A percentile compares a stretch with the other conserved stretches of the same genome.
phyloP scores from a whole-genome alignment of 805 yeast species.

The Metschnikowia sp. region DNA sequence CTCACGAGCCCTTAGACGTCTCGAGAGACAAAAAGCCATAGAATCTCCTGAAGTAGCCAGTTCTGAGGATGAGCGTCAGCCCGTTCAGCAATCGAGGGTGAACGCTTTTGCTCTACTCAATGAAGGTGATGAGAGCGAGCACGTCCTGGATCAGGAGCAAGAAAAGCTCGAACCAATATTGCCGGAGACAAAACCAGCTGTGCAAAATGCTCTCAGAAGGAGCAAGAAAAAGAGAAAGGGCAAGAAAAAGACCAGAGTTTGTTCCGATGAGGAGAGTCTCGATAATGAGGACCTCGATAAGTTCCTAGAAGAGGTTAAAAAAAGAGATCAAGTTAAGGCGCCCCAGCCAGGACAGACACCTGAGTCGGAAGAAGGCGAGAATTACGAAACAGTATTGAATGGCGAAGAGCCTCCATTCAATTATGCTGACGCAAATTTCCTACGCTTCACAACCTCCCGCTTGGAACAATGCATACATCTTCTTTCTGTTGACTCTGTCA shows the following conservation, averaged over 20 bases:
- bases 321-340: slow-evolving; percentile 22
- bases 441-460: slow-evolving; percentile 45
- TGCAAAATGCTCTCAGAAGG: slow-evolving; percentile 3
- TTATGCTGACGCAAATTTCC: slow-evolving; percentile 43
- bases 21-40: slow-evolving; percentile 22
- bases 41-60: slow-evolving; percentile 14
- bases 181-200: neutral
- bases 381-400: slow-evolving; percentile 22
- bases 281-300: slow-evolving; percentile 60
- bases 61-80: slow-evolving; percentile 14
- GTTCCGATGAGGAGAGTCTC: slow-evolving; percentile 15
- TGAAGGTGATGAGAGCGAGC: slow-evolving; percentile 17
- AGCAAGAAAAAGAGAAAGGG: slow-evolving; percentile 21
- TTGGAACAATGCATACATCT: slow-evolving; percentile 39
- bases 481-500: slow-evolving; percentile 42
- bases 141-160: slow-evolving; percentile 2
- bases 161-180: neutral
- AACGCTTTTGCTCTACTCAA: slow-evolving; percentile 46
- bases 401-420: slow-evolving; percentile 29
- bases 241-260: slow-evolving; percentile 17
- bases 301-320: slow-evolving; percentile 43
- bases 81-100: slow-evolving; percentile 15
- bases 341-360: slow-evolving; percentile 2
- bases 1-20: slow-evolving; percentile 24
- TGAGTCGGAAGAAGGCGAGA: slow-evolving; percentile 13